A percentile compares a stretch with the other conserved stretches of the same genome.
phyloP scores from a whole-genome alignment of 2,329 filamentous ascomycete species.

The Dendrostoma leiphaemia region DNA sequence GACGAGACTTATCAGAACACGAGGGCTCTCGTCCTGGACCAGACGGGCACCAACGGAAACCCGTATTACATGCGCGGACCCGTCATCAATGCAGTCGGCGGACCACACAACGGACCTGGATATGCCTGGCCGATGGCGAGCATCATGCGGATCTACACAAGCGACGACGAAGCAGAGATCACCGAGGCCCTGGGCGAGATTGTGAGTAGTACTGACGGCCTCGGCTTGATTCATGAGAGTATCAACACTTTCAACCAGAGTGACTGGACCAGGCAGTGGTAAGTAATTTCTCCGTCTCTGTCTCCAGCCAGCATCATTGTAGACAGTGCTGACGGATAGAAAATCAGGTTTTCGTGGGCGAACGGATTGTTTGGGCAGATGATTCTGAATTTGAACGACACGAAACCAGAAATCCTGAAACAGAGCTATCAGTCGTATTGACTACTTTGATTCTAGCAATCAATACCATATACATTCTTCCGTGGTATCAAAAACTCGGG shows the following conservation, averaged over 20 bases:
- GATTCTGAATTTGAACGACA: slow-evolving; percentile 68
- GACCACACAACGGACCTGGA: slow-evolving; percentile 56
- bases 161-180: slow-evolving; percentile 74
- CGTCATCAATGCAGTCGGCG: slow-evolving; percentile 49
- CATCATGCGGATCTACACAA: slow-evolving; percentile 77
- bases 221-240: slow-evolving; percentile 80
- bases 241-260: slow-evolving; percentile 62
- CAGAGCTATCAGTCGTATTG: slow-evolving; percentile 33
- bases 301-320: no score
- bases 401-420: slow-evolving; percentile 58
- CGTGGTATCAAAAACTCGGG: no score
- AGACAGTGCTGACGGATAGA: slow-evolving; percentile 8
- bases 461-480: background rate
- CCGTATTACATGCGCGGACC: slow-evolving; percentile 64
- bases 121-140: slow-evolving; percentile 88
- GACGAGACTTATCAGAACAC: slow-evolving; percentile 72
- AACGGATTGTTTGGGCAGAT: slow-evolving; percentile 86
- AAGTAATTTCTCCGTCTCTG: slow-evolving; percentile 2
- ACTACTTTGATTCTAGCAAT: background rate
- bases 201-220: slow-evolving; percentile 67
- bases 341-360: slow-evolving; percentile 81
- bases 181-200: slow-evolving; percentile 57
- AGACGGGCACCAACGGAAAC: slow-evolving; percentile 54
- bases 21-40: slow-evolving; percentile 63
- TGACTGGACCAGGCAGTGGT: slow-evolving; percentile 45